Evolutionary conservation across 2,329 filamentous ascomycete genomes (phyloP).

Genomic region (Epichloe sibirici): DNA sequence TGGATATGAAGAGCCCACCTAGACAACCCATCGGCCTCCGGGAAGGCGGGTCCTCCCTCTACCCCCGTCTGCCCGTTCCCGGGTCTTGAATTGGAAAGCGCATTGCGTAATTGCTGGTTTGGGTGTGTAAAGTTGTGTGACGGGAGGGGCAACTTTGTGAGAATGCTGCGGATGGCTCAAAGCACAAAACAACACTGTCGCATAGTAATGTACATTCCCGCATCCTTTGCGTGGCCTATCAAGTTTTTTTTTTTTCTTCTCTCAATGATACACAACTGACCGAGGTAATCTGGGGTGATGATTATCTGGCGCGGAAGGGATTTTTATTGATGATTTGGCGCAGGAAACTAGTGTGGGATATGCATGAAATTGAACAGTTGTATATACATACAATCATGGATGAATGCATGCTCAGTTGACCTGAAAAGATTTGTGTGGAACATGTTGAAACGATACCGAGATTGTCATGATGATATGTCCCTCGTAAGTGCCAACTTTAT

Average conservation of each 20-base stretch:
- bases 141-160: not conserved
- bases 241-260: not conserved
- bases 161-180: not conserved
- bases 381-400: not conserved
- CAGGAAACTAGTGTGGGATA: not conserved
- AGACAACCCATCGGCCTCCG: conserved; percentile 13
- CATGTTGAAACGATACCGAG: too few relatives aligned
- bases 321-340: not conserved
- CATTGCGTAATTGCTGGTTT: not conserved
- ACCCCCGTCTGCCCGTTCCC: conserved; percentile 28
- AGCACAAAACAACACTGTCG: not conserved
- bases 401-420: not conserved
- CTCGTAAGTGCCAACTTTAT: not conserved
- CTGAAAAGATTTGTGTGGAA: not conserved
- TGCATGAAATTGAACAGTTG: not conserved
- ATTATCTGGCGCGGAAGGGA: not conserved
- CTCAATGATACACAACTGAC: not conserved
- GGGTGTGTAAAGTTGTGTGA: not conserved
- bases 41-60: conserved; percentile 25
- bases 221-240: not conserved
- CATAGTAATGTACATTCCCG: not conserved
- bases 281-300: not conserved
- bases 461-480: not conserved
- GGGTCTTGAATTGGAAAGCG: conserved; percentile 4
- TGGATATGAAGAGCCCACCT: conserved; percentile 21